Evolutionary conservation across 2,329 filamentous ascomycete species (phyloP), one percentile per base, ranked within the genome.

Genomic region (Epichloe hybrida): DNA sequence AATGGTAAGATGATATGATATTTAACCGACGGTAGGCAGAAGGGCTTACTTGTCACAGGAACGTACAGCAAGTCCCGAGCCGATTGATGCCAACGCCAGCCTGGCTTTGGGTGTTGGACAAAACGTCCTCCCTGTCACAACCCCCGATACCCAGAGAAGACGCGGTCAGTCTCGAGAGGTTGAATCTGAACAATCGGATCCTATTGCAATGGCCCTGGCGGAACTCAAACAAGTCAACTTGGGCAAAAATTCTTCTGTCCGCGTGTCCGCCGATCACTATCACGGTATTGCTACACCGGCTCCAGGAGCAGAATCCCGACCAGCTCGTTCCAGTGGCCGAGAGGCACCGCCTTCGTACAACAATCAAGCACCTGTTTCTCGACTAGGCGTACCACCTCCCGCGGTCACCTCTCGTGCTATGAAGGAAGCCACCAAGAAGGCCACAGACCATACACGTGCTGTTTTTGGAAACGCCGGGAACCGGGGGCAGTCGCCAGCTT

Each of bases 191-290:
- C 84, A 88, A 23, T 68, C 77, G 15, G 93, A 98, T 61, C 93
- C 93, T 0, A 95, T 98, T 62, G 93, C 91, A 3, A 79, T 87
- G 59, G 94, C 93, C 23, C 75, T 98, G 7, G 93, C 91, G 11
- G 91, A 98, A 61, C 75, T 98, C 37, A 97, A 95, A 69, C 88
- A 84, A 1, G 85, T 90, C 4, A 76, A 74, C 0, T 73, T 86
- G 12, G 77, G 73, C 15, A 97, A 97, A 67, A 84, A 90, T 58
- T 79, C 88, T 6, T 83, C 83, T 3, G 75, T 79, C 46, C 81
- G 94, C n/a, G 81, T 95, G 53, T 95, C 93, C n/a, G 93, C 90
- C 17, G 94, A 98, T 65, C 83, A 87, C 54, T 96, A 95, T 67
- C 88, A 94, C 62, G 91, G 93, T n/a, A 84, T 98, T 55, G 73